Conservation (phyloP, 306 rosid species). For the Castanea crenata region DNA sequence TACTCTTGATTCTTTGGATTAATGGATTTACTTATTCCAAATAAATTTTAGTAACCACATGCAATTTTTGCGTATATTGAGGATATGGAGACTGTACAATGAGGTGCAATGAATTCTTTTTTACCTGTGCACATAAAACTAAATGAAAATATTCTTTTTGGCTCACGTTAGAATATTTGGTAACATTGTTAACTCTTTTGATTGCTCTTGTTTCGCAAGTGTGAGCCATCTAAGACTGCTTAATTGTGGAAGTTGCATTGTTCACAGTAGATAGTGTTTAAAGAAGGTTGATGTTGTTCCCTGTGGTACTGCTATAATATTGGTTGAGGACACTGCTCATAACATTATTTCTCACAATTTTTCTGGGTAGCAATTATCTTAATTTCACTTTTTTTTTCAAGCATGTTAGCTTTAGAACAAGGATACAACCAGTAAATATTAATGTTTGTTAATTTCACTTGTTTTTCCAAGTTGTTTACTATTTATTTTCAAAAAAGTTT, state of each 20-base stretch:
- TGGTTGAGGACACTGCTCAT: not conserved
- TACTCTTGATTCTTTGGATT: not conserved
- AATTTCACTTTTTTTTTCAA: not conserved
- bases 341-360: not conserved
- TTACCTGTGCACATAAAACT: not conserved
- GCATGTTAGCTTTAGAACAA: not conserved
- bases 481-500: too few species aligned
- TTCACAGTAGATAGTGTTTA: not conserved
- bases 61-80: not conserved
- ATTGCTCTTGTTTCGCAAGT: not conserved
- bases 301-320: not conserved
- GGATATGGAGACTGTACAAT: not conserved
- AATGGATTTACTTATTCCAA: not conserved
- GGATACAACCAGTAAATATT: not conserved
- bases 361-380: not conserved
- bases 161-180: too few species aligned
- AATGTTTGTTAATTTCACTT: not conserved
- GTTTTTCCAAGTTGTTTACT: too few species aligned
- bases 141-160: not conserved
- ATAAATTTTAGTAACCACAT: not conserved
- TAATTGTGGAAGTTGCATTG: not conserved
- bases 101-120: not conserved
- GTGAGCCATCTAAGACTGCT: too few species aligned
- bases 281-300: not conserved
- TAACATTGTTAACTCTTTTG: not conserved